These are phyloP conservation scores for Monotropa hypopitys DNA, from an alignment of 179 eudicot genomes.

Conservation along the genomic window DNA sequence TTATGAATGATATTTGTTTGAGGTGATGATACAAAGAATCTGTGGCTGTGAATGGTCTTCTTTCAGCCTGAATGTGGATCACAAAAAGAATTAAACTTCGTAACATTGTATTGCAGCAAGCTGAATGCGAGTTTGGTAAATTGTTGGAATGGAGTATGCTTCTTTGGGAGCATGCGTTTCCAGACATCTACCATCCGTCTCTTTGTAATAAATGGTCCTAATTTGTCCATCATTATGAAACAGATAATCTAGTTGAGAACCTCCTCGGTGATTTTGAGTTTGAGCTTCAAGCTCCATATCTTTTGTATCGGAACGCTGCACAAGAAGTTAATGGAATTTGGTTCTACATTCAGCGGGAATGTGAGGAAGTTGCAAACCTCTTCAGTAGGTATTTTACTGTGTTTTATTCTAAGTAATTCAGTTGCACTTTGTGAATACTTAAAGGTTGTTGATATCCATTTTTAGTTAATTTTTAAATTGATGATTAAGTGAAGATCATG, in stretches of 20 bases:
- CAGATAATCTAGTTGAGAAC: slow-evolving; percentile 92
- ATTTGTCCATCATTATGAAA: slow-evolving; percentile 9
- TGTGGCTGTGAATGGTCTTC: background rate
- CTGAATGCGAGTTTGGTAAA: background rate
- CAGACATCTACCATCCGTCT: background rate
- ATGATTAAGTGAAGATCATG: background rate
- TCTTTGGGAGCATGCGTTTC: background rate
- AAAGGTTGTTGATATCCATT: background rate
- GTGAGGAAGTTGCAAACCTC: slow-evolving; percentile 81
- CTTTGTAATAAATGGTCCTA: background rate
- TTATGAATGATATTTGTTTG: background rate
- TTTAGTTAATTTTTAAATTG: background rate
- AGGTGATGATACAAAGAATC: background rate
- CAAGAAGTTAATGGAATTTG: slow-evolving; percentile 95
- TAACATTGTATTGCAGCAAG: background rate
- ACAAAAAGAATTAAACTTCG: background rate
- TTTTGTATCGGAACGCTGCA: slow-evolving; percentile 69
- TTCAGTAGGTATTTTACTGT: slow-evolving; percentile 42
- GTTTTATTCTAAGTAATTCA: background rate
- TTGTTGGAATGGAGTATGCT: background rate
- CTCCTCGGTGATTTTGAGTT: slow-evolving; percentile 83
- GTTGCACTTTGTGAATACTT: background rate
- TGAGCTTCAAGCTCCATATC: slow-evolving; percentile 79
- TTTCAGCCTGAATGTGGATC: background rate
- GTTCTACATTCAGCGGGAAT: slow-evolving; percentile 86